Base-by-base conservation (phyloP, 768 basidiomycete species). In the Coprinopsis sp. region DNA sequence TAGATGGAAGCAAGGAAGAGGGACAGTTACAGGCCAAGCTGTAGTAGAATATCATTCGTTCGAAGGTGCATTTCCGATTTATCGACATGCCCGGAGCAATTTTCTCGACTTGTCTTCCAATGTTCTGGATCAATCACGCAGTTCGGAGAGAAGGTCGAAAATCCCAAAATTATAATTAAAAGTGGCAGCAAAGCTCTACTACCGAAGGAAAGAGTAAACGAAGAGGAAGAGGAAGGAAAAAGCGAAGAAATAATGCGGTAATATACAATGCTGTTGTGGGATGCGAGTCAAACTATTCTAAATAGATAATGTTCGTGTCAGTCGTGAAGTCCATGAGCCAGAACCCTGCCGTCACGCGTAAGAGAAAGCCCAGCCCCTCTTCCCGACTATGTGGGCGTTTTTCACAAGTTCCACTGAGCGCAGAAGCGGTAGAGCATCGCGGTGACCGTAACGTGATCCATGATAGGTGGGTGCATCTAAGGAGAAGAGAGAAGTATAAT, bases 361-460 rank as follows among this genome's bases (percentile, higher is more conserved):
- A 37, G 34, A 23, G 33, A 27, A 6, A 19, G 22, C 33, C 14
- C 24, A 10, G 41, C 23, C 21, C 22, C 33, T 38, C n/a, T n/a
- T n/a, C n/a, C n/a, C n/a, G n/a, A n/a, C n/a, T n/a, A n/a, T n/a
- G n/a, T n/a, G n/a, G n/a, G n/a, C n/a, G n/a, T n/a, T n/a, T n/a
- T n/a, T 70, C 61, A 75, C 37, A 77, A 63, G 54, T 74, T 74
- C 71, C 72, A 78, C 39, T 70, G 62, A 34, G 68, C 71, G 55
- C 84, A 86, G 64, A 88, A 87, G 38, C 90, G 82, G 67, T 87
- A 90, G 28, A 91, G 73, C 87, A 91, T 90, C 44, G 81, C 79
- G 23, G 88, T 88, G 54, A 91, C 81, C 22, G 84, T 84, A 51
- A 91, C 87, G 36, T 79, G 81, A 71, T 91, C 87, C 89, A 91